These are phyloP conservation scores for Cryptosporidium parvum DNA, from an alignment of 169 alveolate genomes.

Conservation along the genomic window DNA sequence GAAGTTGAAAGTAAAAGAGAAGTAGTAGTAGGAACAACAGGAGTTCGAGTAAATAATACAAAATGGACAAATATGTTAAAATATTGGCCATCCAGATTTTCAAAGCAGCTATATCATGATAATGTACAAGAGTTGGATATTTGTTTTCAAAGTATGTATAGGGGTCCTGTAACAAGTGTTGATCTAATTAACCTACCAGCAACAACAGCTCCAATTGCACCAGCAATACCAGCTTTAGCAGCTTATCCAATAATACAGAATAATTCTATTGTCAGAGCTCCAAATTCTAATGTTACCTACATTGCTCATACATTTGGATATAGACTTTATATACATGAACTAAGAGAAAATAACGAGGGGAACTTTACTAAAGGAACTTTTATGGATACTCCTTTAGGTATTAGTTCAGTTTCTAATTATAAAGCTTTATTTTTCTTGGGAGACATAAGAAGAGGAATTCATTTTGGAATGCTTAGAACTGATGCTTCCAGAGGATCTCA, in stretches of 20 bases:
- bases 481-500: slow-evolving; percentile 72
- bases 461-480: slow-evolving; percentile 64
- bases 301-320: slow-evolving; percentile 63
- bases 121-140: slow-evolving; percentile 37
- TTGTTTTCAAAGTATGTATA: slow-evolving; percentile 39
- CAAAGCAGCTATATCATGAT: slow-evolving; percentile 35
- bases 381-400: slow-evolving; percentile 73
- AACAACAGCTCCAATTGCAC: slow-evolving; percentile 73
- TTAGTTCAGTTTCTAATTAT: slow-evolving; percentile 44
- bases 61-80: slow-evolving; percentile 47
- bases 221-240: slow-evolving; percentile 75
- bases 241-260: slow-evolving; percentile 71
- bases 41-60: background rate
- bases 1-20: background rate
- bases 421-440: slow-evolving; percentile 57
- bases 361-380: slow-evolving; percentile 37
- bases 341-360: slow-evolving; percentile 30
- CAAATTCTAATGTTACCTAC: slow-evolving; percentile 41
- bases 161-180: slow-evolving; percentile 70
- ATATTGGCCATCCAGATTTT: slow-evolving; percentile 71
- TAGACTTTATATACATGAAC: slow-evolving; percentile 58
- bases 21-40: background rate
- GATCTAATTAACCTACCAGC: slow-evolving; percentile 69
- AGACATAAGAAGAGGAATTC: slow-evolving; percentile 73
- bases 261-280: slow-evolving; percentile 30